Percentiles rank a stretch among this genome's conserved stretches.
phyloP scores from a whole-genome alignment of 208 protist genomes.

The Leishmania lainsoni region DNA sequence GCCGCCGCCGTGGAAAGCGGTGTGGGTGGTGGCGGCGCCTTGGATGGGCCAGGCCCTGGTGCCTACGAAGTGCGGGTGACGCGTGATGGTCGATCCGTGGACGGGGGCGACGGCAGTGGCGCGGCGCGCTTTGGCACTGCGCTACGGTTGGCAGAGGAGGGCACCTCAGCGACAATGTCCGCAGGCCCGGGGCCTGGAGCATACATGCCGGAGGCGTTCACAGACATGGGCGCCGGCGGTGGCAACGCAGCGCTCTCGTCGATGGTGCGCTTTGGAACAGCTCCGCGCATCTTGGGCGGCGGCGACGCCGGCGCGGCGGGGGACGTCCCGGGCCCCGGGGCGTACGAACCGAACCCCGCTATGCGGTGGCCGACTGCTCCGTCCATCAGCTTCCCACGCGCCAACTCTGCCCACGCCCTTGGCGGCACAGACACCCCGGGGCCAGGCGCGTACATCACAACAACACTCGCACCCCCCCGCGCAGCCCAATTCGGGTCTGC shows the following conservation, averaged over 20 bases:
- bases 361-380: background rate
- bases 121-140: slow-evolving; percentile 17
- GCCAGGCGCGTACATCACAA: slow-evolving; percentile 23
- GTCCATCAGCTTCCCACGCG: slow-evolving; percentile 26
- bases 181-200: slow-evolving; percentile 47
- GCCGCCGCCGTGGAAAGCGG: background rate
- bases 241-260: slow-evolving; percentile 8
- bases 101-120: background rate
- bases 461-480: background rate
- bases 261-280: slow-evolving; percentile 24
- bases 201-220: slow-evolving; percentile 26
- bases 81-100: slow-evolving; percentile 10
- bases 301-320: background rate
- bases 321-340: slow-evolving; percentile 29
- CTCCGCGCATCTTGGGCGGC: slow-evolving; percentile 7
- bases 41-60: slow-evolving; percentile 46
- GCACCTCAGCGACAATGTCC: slow-evolving; percentile 1
- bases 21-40: background rate
- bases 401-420: background rate
- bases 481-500: slow-evolving; percentile 16
- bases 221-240: slow-evolving; percentile 3
- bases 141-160: slow-evolving; percentile 2
- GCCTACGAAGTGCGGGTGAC: slow-evolving; percentile 32
- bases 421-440: slow-evolving; percentile 19
- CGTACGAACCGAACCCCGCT: slow-evolving; percentile 31